Percentiles rank a stretch among this genome's conserved stretches.
phyloP scores from a whole-genome alignment of 805 yeast genomes.

The Kazachstania psychrophila region DNA sequence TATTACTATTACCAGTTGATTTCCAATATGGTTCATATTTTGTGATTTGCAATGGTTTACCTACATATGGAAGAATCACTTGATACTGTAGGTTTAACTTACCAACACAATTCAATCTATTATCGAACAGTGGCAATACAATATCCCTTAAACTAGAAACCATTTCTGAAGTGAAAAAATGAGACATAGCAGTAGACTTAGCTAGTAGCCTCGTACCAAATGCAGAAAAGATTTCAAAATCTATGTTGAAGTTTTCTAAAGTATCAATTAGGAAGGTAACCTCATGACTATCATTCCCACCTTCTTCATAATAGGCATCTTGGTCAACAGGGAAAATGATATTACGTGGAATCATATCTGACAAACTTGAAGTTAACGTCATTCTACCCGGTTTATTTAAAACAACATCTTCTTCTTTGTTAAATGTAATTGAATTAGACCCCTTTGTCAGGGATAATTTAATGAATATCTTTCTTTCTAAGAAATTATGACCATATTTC shows the following conservation, averaged over 20 bases:
- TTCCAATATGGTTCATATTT: constrained; percentile 91
- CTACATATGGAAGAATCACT: constrained; percentile 81
- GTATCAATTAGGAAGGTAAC: constrained; percentile 79
- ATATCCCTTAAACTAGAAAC: constrained; percentile 32
- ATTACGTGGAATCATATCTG: constrained; percentile 84
- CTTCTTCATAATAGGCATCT: constrained; percentile 4
- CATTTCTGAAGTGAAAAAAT: constrained; percentile 36
- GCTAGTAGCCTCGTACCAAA: constrained; percentile 91
- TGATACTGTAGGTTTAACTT: constrained; percentile 68
- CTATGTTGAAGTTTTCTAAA: constrained; percentile 64
- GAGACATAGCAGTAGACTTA: constrained; percentile 65
- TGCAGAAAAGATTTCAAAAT: constrained; percentile 86
- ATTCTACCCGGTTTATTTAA: constrained; percentile 65
- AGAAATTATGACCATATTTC: constrained; percentile 90
- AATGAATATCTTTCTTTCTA: constrained; percentile 80
- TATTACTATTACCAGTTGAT: constrained; percentile 53
- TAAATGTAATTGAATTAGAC: constrained; percentile 36
- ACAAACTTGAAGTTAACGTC: constrained; percentile 64
- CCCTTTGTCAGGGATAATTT: constrained; percentile 59
- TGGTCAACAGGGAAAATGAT: constrained; percentile 61
- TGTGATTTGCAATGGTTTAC: constrained; percentile 74
- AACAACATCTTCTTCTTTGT: constrained; percentile 35
- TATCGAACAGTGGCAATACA: constrained; percentile 70
- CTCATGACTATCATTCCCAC: constrained; percentile 5
- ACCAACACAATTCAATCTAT: constrained; percentile 74